Evolutionary conservation across 371 early-diverging fungal species (phyloP).

Genomic region (Mortierella sp.): DNA sequence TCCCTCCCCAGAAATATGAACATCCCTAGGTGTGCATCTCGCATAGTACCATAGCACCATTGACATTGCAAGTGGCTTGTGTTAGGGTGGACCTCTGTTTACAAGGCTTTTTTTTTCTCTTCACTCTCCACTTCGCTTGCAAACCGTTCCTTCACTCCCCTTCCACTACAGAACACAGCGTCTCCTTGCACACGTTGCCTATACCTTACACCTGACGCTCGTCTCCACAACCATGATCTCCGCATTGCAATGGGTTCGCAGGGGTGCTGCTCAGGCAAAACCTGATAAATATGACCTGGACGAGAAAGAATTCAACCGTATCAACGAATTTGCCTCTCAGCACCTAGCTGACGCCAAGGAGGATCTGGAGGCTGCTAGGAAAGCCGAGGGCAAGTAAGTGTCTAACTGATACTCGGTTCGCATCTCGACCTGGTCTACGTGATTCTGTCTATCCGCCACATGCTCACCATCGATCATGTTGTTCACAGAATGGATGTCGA

Average conservation of each 20-base stretch:
- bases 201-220: background rate
- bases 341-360: conserved; percentile 79
- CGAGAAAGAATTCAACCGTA: conserved; percentile 87
- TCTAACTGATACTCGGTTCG: background rate
- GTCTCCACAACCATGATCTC: conserved; percentile 70
- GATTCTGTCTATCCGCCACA: no score
- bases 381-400: conserved; percentile 36
- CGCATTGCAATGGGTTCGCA: conserved; percentile 86
- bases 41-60: no score
- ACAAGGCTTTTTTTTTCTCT: conserved; percentile 5
- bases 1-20: no score
- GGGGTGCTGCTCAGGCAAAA: conserved; percentile 84
- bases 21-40: no score
- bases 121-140: background rate
- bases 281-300: conserved; percentile 84
- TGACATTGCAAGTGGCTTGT: background rate
- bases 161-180: background rate
- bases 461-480: conserved; percentile 5
- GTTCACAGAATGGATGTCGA: conserved; percentile 36
- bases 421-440: background rate
- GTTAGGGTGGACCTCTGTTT: background rate
- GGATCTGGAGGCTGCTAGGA: conserved; percentile 70
- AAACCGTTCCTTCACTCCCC: background rate
- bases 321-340: conserved; percentile 74
- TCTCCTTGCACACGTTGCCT: background rate